phyloP scores from a whole-genome alignment of 306 rosid species.

The Cicer yamashitae region DNA sequence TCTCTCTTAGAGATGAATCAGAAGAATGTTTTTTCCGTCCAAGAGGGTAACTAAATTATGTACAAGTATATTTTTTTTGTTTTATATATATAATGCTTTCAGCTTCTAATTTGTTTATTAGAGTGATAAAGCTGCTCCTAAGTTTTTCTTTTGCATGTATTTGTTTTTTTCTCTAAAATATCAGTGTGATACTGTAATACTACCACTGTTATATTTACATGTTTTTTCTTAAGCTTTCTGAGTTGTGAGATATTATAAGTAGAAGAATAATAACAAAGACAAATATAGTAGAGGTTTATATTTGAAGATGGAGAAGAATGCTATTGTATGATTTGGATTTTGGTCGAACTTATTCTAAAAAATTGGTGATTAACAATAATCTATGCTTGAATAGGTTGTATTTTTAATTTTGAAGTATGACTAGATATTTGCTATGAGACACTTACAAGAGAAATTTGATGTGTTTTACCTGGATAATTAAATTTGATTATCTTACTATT shows the following conservation, averaged over 20 bases:
- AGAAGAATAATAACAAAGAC: not conserved
- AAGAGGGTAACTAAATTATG: constrained; percentile 55
- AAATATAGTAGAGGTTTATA: not conserved
- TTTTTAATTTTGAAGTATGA: no score
- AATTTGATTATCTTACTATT: no score
- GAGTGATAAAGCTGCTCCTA: constrained; percentile 15
- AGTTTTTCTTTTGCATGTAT: constrained; percentile 1
- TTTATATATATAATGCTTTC: not conserved
- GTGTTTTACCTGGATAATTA: no score
- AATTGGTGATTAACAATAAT: no score
- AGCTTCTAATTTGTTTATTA: not conserved
- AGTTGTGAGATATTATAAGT: not conserved
- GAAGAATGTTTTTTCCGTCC: constrained; percentile 49
- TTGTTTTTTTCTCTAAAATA: not conserved
- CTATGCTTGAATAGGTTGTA: no score
- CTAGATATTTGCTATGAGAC: no score
- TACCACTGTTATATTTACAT: not conserved
- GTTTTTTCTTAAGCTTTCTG: not conserved
- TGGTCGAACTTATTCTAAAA: no score
- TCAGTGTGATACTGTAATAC: not conserved
- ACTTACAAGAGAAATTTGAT: no score
- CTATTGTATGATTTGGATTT: no score
- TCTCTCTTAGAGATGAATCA: constrained; percentile 68
- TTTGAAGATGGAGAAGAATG: not conserved
- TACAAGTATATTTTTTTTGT: not conserved